These are phyloP conservation scores for Aspergillus haitiensis DNA, from an alignment of 495 filamentous ascomycete genomes.

Conservation along the genomic window DNA sequence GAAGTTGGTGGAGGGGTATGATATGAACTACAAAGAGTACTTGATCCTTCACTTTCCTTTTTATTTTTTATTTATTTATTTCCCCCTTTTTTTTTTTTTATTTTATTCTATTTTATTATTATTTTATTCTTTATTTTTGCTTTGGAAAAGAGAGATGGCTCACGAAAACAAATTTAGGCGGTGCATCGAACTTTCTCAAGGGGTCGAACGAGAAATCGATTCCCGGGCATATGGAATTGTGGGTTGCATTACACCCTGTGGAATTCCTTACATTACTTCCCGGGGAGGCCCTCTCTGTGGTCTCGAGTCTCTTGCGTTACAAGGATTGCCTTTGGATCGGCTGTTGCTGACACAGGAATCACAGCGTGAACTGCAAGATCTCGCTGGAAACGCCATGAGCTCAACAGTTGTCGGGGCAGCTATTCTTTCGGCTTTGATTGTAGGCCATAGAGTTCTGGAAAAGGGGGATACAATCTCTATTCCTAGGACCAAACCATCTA, in stretches of 20 bases:
- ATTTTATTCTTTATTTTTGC: not conserved
- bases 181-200: slow-evolving; percentile 72
- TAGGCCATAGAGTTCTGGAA: slow-evolving; percentile 38
- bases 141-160: slow-evolving; percentile 1
- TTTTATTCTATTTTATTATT: too few relatives aligned
- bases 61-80: not conserved
- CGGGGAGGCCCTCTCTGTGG: slow-evolving; percentile 64
- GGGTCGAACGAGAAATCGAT: slow-evolving; percentile 61
- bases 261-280: slow-evolving; percentile 62
- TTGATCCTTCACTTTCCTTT: slow-evolving; percentile 10
- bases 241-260: slow-evolving; percentile 70
- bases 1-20: slow-evolving; percentile 46
- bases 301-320: slow-evolving; percentile 64
- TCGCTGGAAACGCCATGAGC: slow-evolving; percentile 86
- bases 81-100: too few relatives aligned
- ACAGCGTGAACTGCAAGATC: slow-evolving; percentile 63
- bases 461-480: slow-evolving; percentile 13
- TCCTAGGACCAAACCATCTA: slow-evolving; percentile 2
- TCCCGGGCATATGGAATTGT: slow-evolving; percentile 55
- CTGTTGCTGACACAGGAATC: slow-evolving; percentile 64
- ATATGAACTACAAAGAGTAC: slow-evolving; percentile 65
- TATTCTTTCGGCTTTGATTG: slow-evolving; percentile 56
- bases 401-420: slow-evolving; percentile 69
- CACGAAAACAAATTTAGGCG: slow-evolving; percentile 33
- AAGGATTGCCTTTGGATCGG: slow-evolving; percentile 67